A percentile compares a stretch with the other conserved stretches of the same genome.
Conservation (phyloP, 352 stramenopile species). For the Phytopythium oedochilum region DNA sequence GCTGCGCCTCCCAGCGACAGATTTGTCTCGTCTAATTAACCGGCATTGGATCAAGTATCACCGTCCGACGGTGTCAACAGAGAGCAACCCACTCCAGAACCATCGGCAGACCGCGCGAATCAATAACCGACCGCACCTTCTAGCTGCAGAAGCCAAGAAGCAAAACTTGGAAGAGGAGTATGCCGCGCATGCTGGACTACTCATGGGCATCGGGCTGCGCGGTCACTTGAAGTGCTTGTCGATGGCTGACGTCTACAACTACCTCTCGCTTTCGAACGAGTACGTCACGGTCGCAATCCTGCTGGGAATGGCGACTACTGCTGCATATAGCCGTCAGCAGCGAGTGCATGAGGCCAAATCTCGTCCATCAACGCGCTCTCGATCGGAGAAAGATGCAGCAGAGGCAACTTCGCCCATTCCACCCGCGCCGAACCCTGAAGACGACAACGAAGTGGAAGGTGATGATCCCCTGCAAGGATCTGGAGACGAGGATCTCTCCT, state of each 20-base stretch:
- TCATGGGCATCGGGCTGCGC: conserved; percentile 93
- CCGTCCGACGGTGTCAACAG: conserved; percentile 49
- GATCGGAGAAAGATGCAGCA: not conserved
- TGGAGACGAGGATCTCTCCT: not conserved
- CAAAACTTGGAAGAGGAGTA: conserved; percentile 78
- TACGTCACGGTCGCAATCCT: conserved; percentile 96
- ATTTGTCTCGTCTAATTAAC: conserved; percentile 86
- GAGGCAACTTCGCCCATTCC: not conserved
- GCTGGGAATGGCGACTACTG: conserved; percentile 95
- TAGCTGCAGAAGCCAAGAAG: conserved; percentile 15
- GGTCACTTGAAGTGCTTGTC: conserved; percentile 94
- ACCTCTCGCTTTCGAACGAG: conserved; percentile 95
- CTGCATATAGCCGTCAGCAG: conserved; percentile 77
- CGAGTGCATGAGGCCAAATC: conserved; percentile 9
- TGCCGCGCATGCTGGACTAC: conserved; percentile 90
- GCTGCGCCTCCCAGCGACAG: conserved; percentile 74
- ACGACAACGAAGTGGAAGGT: not conserved
- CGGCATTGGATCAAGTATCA: conserved; percentile 99
- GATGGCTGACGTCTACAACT: conserved; percentile 98
- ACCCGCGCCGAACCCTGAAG: not conserved
- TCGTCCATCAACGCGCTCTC: not conserved
- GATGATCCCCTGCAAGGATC: not conserved
- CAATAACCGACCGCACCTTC: conserved; percentile 5
- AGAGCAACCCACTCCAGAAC: not conserved
- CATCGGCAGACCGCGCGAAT: not conserved